These are phyloP conservation scores for Oidium heveae DNA, from an alignment of 2,329 filamentous ascomycete genomes.

Conservation along the genomic window DNA sequence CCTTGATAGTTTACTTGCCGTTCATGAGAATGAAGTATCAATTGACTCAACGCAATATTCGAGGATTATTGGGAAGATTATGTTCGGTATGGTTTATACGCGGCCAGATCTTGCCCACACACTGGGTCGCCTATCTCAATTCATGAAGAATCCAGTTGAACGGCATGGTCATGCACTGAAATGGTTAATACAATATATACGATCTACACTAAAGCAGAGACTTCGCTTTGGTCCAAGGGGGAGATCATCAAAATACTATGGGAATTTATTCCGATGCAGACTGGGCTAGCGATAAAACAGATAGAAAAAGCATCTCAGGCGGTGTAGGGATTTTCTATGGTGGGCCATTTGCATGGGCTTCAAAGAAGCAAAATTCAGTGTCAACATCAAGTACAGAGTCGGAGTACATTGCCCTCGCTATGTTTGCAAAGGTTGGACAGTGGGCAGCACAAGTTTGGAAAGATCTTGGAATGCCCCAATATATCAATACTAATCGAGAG, in stretches of 20 bases:
- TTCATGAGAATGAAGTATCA: neutral
- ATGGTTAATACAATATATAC: neutral
- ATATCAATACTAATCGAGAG: no score
- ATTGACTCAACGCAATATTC: neutral
- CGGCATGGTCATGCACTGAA: neutral
- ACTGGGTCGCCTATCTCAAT: no score
- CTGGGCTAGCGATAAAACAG: neutral
- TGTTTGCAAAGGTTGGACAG: neutral
- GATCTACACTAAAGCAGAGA: neutral
- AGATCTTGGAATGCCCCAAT: no score
- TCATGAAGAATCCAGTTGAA: neutral
- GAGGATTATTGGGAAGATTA: neutral
- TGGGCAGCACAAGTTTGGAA: no score
- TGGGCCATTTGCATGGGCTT: neutral
- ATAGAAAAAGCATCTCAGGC: neutral
- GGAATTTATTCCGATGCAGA: neutral
- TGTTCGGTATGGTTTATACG: neutral
- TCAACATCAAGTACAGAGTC: neutral
- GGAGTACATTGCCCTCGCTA: neutral
- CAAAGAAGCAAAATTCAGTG: neutral
- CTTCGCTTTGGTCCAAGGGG: neutral
- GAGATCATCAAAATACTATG: neutral
- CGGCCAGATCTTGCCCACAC: neutral
- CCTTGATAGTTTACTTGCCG: neutral
- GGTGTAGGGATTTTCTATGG: neutral